phyloP scores from a whole-genome alignment of 495 filamentous ascomycete genomes.

The Daldinia concentrica region DNA sequence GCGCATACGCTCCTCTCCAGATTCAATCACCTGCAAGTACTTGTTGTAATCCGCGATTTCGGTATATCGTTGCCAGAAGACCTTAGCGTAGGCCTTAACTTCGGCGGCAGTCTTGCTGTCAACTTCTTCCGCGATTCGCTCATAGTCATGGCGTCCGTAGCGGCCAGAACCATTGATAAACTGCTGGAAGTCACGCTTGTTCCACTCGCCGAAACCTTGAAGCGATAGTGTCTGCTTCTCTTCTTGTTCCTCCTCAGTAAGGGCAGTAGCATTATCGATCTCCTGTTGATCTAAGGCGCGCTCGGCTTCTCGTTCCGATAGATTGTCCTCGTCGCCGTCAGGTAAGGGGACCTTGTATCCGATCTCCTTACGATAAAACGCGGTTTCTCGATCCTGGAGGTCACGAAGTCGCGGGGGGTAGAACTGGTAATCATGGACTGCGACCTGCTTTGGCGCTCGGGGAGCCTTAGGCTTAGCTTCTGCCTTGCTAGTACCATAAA shows the following conservation, averaged over 20 bases:
- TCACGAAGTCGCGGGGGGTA: constrained; percentile 84
- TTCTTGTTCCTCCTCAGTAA: constrained; percentile 89
- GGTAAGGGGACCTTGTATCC: constrained; percentile 87
- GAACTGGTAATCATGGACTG: constrained; percentile 97
- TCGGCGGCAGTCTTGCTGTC: constrained; percentile 89
- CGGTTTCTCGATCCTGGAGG: constrained; percentile 95
- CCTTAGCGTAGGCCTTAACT: constrained; percentile 87
- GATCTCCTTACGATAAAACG: constrained; percentile 94
- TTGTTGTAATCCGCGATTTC: constrained; percentile 90
- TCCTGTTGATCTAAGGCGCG: constrained; percentile 87
- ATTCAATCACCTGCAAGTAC: constrained; percentile 84
- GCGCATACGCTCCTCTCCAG: constrained; percentile 86
- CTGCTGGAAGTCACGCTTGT: constrained; percentile 96
- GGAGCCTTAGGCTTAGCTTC: constrained; percentile 96
- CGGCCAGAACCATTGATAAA: constrained; percentile 95
- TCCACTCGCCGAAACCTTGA: constrained; percentile 93
- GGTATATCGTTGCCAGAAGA: constrained; percentile 92
- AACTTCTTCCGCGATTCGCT: constrained; percentile 85
- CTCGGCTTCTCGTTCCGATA: constrained; percentile 86
- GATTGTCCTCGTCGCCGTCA: constrained; percentile 84
- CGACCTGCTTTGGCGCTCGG: constrained; percentile 89
- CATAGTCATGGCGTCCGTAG: constrained; percentile 86
- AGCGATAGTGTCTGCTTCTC: constrained; percentile 82
- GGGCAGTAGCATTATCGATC: constrained; percentile 88
- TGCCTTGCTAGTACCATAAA: constrained; percentile 76